Evolutionary conservation across 2,329 filamentous ascomycete genomes (phyloP).

Genomic region (Botrytis hyacinthi): DNA sequence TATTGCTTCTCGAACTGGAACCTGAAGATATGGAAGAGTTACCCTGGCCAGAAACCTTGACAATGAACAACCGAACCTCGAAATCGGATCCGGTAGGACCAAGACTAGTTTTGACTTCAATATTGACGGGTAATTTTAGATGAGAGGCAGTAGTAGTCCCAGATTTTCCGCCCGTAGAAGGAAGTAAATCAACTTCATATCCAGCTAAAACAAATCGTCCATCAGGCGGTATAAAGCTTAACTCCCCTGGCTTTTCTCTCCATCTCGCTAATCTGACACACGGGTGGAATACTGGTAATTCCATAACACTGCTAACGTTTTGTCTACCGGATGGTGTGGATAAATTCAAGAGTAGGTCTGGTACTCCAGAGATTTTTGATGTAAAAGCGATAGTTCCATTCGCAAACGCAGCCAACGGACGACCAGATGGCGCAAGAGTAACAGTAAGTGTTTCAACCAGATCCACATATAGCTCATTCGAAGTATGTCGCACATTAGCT

Average conservation of each 20-base stretch:
- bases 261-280: conserved; percentile 89
- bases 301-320: conserved; percentile 70
- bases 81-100: conserved; percentile 79
- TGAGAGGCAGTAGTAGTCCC: conserved; percentile 53
- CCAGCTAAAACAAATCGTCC: conserved; percentile 90
- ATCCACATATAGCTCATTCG: conserved; percentile 96
- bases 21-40: conserved; percentile 42
- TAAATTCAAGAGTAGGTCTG: conserved; percentile 80
- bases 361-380: conserved; percentile 89
- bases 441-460: conserved; percentile 87
- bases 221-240: conserved; percentile 96
- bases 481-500: conserved; percentile 90
- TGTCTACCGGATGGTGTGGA: conserved; percentile 79
- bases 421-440: conserved; percentile 84
- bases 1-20: conserved; percentile 40
- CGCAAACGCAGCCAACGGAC: conserved; percentile 80
- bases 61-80: conserved; percentile 75
- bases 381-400: conserved; percentile 95
- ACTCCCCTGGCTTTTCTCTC: conserved; percentile 82
- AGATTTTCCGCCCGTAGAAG: conserved; percentile 59
- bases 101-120: conserved; percentile 79
- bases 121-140: conserved; percentile 75
- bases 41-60: conserved; percentile 56
- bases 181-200: conserved; percentile 89
- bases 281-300: conserved; percentile 92